Evolutionary conservation across 768 basidiomycete species (phyloP), one percentile per base, ranked within the genome.

Genomic region (Termitomyces sp.): DNA sequence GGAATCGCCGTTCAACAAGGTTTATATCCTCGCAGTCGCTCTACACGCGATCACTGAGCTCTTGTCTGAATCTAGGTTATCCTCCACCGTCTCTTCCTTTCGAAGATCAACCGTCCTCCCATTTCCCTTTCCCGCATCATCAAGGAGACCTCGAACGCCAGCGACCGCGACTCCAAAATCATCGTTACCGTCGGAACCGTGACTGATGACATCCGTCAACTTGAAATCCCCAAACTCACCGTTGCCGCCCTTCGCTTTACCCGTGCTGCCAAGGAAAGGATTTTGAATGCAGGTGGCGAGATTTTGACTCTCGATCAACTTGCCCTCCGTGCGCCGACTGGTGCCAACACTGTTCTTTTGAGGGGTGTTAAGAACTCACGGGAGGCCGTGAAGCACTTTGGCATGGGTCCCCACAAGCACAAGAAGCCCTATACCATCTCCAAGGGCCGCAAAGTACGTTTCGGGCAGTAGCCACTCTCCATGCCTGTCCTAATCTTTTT

Each of bases 331-430:
- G 85, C 94, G 53, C 97, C 97, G 22, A 96, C 91, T 39, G 97
- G 97, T 57, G 79, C 90, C 57, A 96, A 96, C 85, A 98, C 97
- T 53, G 81, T 99, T 59, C 76, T 98, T 65, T 78, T 99, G 64
- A 82, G 96, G 60, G 97, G 96, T 63, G 88, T 90, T 76, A 88
- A 87, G 84, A 97, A 86, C 73, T 80, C 90, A 55, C 86, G 97
- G 60, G 97, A 98, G 75, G 91, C 94, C 48, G 85, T 90, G 79
- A 94, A 92, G 74, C 96, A 98, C 84, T 98, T 98, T 72, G 96
- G 96, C 75, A 92, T 92, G 91, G 92, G 89, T 61, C 94, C 94
- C 53, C 92, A 95, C 87, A 93, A 98, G 78, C 80, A 97, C 88
- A 98, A 96, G 83, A 97, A 95, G 79, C 97, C 97, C 45, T 90